Evolutionary conservation across 371 early-diverging fungal genomes (phyloP), one percentile per base, ranked within the genome.

Genomic region (Blakeslea trispora): DNA sequence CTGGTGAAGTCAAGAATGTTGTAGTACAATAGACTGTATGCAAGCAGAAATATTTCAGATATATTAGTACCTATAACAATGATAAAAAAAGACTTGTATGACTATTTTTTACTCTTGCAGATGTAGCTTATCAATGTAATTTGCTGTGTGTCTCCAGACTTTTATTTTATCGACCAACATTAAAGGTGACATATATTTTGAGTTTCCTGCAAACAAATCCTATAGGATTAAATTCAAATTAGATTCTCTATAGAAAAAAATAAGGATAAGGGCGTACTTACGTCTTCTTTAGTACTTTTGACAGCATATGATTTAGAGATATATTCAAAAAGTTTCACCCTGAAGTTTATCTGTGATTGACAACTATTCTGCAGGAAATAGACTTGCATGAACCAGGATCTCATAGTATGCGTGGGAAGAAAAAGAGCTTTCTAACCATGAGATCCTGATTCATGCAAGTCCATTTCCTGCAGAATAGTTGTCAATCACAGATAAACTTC

Each of bases 41-140:
- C 28, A 28, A 28, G 28, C 28, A 31, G 19, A 19, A 44, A 44
- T 44, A 53, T 18, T 28, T 10, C 31, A 17, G 9, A 40, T 24
- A 39, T 22, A 40, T 40, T 14, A 47, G 18, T 19, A 18, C 48
- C 39, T 48, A 55, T 21, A 40, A 48, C 41, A 55, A 28, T 28
- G 7, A 28, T 28, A 28, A 28, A 28, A n/a, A n/a, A 28, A 28
- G 28, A 28, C 28, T 28, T 28, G 7, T 28, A 28, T 28, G 28
- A 28, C 28, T 28, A 28, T 28, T 28, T n/a, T 1, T 48, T 48
- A 48, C 56, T 48, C 56, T 48, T 55, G 56, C 7, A 55, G 21
- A 55, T 47, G 47, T 8, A 55, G 8, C 19, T 48, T 55, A n/a
- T 55, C 56, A 24, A 55, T 21, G 41, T 48, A 45, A 21, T 32